Evolutionary conservation across 345 rosid genomes (phyloP).

Genomic region (Odontarrhena argentea): DNA sequence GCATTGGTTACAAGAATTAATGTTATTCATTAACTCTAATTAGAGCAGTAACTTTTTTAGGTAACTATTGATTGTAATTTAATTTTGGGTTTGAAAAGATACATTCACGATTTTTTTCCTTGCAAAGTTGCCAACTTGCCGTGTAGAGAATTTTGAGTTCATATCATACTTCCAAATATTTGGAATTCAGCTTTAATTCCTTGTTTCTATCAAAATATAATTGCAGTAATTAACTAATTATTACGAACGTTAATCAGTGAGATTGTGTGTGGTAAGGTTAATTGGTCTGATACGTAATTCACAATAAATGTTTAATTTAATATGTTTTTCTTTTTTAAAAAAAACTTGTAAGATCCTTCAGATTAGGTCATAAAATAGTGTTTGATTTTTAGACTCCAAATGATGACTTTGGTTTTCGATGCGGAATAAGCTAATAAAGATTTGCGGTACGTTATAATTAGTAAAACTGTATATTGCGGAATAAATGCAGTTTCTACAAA

Average conservation of each 20-base stretch:
- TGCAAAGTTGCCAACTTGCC: background rate
- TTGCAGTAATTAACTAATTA: background rate
- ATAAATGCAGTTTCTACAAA: no score
- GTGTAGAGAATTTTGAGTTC: slow-evolving; percentile 15
- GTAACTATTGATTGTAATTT: no score
- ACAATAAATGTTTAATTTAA: background rate
- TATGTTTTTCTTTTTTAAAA: no score
- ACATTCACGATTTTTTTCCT: background rate
- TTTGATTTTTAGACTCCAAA: no score
- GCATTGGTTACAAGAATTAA: background rate
- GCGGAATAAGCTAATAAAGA: no score
- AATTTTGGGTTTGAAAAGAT: background rate
- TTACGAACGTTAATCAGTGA: slow-evolving; percentile 26
- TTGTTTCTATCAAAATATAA: background rate
- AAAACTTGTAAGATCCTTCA: background rate
- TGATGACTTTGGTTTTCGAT: no score
- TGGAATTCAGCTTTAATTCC: no score
- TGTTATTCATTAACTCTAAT: background rate
- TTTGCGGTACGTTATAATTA: no score
- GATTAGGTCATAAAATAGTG: background rate
- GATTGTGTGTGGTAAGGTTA: slow-evolving; percentile 25
- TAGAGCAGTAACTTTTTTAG: no score
- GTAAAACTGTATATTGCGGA: no score
- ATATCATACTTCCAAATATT: slow-evolving; percentile 10
- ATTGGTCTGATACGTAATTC: background rate